These are phyloP conservation scores for Eutrema heterophyllum DNA, from an alignment of 345 rosid species.

Conservation along the genomic window DNA sequence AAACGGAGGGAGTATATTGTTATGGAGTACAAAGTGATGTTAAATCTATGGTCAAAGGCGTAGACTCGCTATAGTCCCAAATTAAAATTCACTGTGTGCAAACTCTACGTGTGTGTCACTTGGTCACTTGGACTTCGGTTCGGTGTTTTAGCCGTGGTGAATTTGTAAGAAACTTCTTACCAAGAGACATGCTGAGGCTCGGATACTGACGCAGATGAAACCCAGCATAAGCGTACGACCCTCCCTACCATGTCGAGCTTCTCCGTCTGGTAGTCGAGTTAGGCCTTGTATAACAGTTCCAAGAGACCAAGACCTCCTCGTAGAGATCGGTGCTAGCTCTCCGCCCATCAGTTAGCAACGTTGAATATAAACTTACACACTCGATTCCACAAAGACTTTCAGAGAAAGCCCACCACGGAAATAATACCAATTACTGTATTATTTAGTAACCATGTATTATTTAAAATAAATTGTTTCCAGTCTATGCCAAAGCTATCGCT, in stretches of 20 bases:
- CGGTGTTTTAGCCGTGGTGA: background rate
- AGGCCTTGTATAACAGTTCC: conserved; percentile 9
- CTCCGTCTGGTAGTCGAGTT: background rate
- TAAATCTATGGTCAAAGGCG: background rate
- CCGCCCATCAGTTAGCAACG: background rate
- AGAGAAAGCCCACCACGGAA: background rate
- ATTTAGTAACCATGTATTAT: background rate
- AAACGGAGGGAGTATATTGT: no score
- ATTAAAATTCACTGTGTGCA: background rate
- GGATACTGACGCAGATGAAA: background rate
- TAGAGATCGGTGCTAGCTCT: background rate
- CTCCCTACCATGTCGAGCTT: conserved; percentile 13
- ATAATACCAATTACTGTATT: background rate
- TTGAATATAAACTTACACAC: background rate
- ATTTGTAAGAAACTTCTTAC: no score
- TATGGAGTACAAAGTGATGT: background rate
- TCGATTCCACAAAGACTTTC: background rate
- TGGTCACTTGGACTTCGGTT: background rate
- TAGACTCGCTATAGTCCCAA: background rate
- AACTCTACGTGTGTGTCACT: background rate
- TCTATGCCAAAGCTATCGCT: background rate
- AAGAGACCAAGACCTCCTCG: conserved; percentile 20
- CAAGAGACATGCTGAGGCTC: background rate
- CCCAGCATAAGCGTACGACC: background rate
- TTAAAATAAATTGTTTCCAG: background rate